Percentiles rank a stretch among this genome's conserved stretches.
Conservation (phyloP, 2,329 filamentous ascomycete species). For the Zymoseptoria pseudotritici region DNA sequence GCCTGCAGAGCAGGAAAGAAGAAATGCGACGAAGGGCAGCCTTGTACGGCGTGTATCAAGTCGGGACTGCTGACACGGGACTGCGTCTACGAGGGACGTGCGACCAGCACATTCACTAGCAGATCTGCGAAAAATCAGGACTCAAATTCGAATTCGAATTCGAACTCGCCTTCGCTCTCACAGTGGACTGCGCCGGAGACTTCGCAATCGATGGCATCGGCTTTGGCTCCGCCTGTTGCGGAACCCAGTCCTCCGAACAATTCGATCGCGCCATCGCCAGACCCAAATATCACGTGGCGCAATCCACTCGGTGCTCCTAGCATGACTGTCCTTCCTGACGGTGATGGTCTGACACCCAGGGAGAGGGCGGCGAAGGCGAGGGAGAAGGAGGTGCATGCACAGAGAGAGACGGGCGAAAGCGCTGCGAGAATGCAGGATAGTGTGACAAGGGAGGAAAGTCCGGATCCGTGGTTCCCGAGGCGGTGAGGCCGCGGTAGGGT, state of each 20-base stretch:
- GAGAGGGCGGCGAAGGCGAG: neutral
- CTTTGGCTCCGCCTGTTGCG: neutral
- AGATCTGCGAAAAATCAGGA: neutral
- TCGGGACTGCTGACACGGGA: constrained; percentile 1
- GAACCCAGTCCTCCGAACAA: neutral
- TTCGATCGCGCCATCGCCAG: neutral
- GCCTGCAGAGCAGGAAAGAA: constrained; percentile 9
- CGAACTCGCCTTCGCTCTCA: neutral
- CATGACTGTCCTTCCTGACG: neutral
- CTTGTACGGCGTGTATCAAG: constrained; percentile 10
- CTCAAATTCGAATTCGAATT: neutral
- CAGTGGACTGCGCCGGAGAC: neutral
- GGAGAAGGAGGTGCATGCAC: neutral
- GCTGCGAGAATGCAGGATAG: neutral
- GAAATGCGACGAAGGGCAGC: constrained; percentile 15
- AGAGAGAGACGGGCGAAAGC: neutral
- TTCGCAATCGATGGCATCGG: neutral
- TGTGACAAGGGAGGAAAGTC: constrained; percentile 11
- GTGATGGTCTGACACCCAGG: neutral
- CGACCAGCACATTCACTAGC: neutral
- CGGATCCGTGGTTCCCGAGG: constrained; percentile 24
- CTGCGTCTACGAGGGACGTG: constrained; percentile 9
- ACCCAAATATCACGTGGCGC: neutral
- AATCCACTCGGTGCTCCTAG: neutral
- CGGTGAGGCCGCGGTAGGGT: constrained; percentile 2